Evolutionary conservation across 495 filamentous ascomycete genomes (phyloP).

Genomic region (Neurospora pannonica): DNA sequence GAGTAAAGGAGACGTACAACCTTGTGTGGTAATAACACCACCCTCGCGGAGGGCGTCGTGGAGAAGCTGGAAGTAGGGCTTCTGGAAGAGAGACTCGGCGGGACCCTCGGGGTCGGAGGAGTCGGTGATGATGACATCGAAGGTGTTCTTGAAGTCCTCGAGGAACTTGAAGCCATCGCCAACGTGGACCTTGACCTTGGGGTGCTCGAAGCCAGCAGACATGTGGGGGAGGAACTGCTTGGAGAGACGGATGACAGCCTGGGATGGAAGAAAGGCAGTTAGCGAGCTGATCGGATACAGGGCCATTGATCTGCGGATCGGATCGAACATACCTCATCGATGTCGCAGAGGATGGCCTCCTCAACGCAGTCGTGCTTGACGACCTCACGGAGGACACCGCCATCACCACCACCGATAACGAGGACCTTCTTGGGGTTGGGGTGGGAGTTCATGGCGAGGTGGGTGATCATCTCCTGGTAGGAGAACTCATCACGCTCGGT

Average conservation of each 20-base stretch:
- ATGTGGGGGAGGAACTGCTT: conserved; percentile 97
- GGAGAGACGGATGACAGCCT: conserved; percentile 95
- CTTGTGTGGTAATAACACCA: conserved; percentile 99
- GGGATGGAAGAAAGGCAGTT: conserved; percentile 2
- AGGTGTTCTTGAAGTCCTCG: conserved; percentile 82
- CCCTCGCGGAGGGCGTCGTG: conserved; percentile 81
- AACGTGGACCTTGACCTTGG: conserved; percentile 80
- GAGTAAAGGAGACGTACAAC: conserved; percentile 83
- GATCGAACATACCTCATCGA: conserved; percentile 67
- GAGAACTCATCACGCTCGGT: conserved; percentile 98
- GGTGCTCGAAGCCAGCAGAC: conserved; percentile 85
- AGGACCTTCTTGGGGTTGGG: conserved; percentile 96
- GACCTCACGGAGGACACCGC: conserved; percentile 93
- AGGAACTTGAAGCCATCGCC: conserved; percentile 99
- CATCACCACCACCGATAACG: conserved; percentile 95
- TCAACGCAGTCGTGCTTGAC: conserved; percentile 94
- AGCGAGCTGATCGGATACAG: background rate
- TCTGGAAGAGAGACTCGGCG: conserved; percentile 93
- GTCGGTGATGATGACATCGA: conserved; percentile 99
- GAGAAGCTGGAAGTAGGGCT: conserved; percentile 94
- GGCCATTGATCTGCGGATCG: background rate
- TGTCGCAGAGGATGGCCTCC: conserved; percentile 93
- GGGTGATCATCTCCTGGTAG: conserved; percentile 99
- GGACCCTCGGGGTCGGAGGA: conserved; percentile 95
- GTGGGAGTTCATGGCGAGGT: conserved; percentile 97